These are phyloP conservation scores for Volvox reticuliferus DNA, from an alignment of 139 green algal species.

Conservation along the genomic window DNA sequence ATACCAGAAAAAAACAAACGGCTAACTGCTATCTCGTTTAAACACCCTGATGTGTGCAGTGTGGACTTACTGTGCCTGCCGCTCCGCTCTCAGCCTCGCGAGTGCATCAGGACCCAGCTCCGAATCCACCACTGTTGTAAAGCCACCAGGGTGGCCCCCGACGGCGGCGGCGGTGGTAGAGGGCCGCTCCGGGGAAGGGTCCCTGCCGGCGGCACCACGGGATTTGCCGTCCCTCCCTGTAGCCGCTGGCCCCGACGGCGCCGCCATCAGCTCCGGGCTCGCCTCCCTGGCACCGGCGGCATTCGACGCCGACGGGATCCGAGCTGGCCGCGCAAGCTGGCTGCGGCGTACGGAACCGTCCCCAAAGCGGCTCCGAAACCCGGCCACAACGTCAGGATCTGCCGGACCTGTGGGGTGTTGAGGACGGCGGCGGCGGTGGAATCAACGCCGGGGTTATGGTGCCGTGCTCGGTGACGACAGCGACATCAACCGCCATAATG, in stretches of 20 bases:
- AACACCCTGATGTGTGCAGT: too few species aligned
- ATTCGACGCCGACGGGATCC: neutral
- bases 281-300: neutral
- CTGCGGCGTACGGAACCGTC: constrained; percentile 32
- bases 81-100: constrained; percentile 15
- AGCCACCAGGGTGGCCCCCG: too few species aligned
- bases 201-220: neutral
- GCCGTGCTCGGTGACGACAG: too few species aligned
- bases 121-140: neutral
- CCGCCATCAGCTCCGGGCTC: neutral
- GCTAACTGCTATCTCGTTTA: too few species aligned
- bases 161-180: too few species aligned
- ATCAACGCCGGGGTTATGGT: neutral
- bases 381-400: constrained; percentile 17
- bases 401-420: neutral
- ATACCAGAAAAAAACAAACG: too few species aligned
- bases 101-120: constrained; percentile 2
- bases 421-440: neutral
- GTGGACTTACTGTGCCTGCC: neutral
- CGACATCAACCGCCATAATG: too few species aligned
- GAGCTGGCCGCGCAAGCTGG: neutral
- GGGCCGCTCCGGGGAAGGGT: neutral
- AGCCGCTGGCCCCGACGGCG: neutral
- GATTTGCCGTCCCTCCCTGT: too few species aligned
- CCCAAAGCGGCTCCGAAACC: constrained; percentile 33